Conservation (phyloP, 164 flowering plant species). For the Tetracentron sinense region DNA sequence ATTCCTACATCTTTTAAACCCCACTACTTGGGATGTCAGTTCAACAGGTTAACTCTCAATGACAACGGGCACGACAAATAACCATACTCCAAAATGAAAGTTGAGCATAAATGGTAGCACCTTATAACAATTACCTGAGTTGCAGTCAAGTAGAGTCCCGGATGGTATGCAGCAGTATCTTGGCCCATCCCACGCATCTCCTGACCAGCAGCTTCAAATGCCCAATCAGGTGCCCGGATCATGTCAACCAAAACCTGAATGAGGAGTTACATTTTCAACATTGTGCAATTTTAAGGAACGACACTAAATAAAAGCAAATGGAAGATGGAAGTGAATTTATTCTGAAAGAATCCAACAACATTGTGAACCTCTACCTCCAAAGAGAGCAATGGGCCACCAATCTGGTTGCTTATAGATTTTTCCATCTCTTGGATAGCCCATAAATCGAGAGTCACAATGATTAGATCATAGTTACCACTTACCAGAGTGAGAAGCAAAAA, state of each 20-base stretch:
- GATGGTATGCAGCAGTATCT: constrained; percentile 84
- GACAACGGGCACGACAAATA: not conserved
- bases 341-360: no score
- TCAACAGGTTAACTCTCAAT: not conserved
- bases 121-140: constrained; percentile 58
- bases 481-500: no score
- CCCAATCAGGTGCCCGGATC: constrained; percentile 96
- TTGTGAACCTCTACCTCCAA: no score
- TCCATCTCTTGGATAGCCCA: no score
- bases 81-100: not conserved
- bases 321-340: no score
- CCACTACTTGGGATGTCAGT: no score
- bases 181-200: constrained; percentile 96
- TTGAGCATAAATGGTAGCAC: not conserved
- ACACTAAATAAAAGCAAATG: no score
- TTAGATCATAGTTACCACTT: no score
- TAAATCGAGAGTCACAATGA: no score
- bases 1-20: no score
- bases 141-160: constrained; percentile 83
- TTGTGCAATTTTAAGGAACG: not conserved
- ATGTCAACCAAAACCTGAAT: constrained; percentile 84
- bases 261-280: not conserved
- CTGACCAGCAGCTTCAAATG: constrained; percentile 97
- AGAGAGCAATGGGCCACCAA: no score
- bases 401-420: no score